Evolutionary conservation across 345 rosid species (phyloP).

Genomic region (Salix arbutifolia): DNA sequence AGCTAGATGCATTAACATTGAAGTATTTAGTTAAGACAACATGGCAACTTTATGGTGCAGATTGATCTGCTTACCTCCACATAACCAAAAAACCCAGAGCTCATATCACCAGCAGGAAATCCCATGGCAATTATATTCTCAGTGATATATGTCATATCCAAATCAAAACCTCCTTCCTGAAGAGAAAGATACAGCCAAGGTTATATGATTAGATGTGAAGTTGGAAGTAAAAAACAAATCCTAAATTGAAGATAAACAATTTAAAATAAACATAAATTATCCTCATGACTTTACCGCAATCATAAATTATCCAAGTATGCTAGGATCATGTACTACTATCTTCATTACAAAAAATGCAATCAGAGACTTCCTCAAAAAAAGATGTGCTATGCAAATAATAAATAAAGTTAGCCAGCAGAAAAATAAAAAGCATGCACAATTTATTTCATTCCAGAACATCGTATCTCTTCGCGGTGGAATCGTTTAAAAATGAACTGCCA

Average conservation of each 20-base stretch:
- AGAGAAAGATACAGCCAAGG: constrained; percentile 10
- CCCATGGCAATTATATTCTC: constrained; percentile 93
- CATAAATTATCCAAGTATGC: background rate
- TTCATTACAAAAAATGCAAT: background rate
- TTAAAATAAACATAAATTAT: background rate
- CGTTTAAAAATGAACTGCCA: background rate
- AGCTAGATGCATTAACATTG: constrained; percentile 7
- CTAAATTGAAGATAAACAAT: background rate
- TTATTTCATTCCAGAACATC: background rate
- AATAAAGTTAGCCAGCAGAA: background rate
- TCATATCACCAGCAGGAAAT: constrained; percentile 95
- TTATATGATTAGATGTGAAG: background rate
- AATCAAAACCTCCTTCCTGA: constrained; percentile 87
- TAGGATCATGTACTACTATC: background rate
- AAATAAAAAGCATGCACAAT: background rate
- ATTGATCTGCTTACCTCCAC: constrained; percentile 51
- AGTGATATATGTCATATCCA: constrained; percentile 78
- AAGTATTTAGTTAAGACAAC: background rate
- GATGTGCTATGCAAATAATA: background rate
- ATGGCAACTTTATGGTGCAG: constrained; percentile 1
- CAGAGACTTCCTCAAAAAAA: background rate
- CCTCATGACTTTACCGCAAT: background rate
- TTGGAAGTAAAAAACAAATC: background rate
- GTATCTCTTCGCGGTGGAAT: background rate
- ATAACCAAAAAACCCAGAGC: constrained; percentile 85